Evolutionary conservation across 495 filamentous ascomycete species (phyloP).

Genomic region (Poronia punctata): DNA sequence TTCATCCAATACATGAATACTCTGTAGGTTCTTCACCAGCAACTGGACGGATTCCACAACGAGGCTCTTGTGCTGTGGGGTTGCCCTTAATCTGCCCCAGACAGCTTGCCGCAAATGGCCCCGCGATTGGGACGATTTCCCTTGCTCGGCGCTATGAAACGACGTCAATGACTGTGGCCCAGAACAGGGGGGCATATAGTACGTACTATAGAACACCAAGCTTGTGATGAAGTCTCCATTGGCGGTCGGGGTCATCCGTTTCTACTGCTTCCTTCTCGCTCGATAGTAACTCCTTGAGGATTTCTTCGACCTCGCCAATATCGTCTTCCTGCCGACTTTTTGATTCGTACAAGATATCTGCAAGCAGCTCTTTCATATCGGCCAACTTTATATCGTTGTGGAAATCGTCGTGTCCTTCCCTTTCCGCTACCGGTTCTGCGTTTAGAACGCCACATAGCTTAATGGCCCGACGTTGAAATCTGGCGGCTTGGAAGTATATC

Average conservation of each 20-base stretch:
- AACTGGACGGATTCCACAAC: slow-evolving; percentile 16
- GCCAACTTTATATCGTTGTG: neutral
- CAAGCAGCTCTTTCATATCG: slow-evolving; percentile 19
- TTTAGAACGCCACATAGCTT: slow-evolving; percentile 5
- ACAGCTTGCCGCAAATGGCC: slow-evolving; percentile 13
- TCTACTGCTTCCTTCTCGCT: slow-evolving; percentile 2
- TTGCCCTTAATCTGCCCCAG: slow-evolving; percentile 6
- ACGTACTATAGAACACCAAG: slow-evolving; percentile 15
- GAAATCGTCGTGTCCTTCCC: neutral
- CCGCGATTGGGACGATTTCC: slow-evolving; percentile 8
- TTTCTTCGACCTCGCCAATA: slow-evolving; percentile 12
- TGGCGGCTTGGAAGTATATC: slow-evolving; percentile 11
- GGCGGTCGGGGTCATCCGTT: slow-evolving; percentile 11
- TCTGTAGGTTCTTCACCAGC: slow-evolving; percentile 9
- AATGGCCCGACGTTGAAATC: slow-evolving; percentile 16
- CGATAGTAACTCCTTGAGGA: slow-evolving; percentile 11
- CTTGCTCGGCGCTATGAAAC: slow-evolving; percentile 3
- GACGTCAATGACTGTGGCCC: neutral
- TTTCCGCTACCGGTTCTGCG: slow-evolving; percentile 5
- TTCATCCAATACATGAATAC: slow-evolving; percentile 11
- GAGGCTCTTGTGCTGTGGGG: slow-evolving; percentile 4
- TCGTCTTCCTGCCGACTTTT: slow-evolving; percentile 7
- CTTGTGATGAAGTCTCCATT: slow-evolving; percentile 20
- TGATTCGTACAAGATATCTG: slow-evolving; percentile 14
- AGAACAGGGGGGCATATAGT: neutral